Percentiles rank a stretch among this genome's conserved stretches.
These are phyloP conservation scores for Amaranthus cruentus DNA, from an alignment of 148 eudicot species.

Conservation along the genomic window DNA sequence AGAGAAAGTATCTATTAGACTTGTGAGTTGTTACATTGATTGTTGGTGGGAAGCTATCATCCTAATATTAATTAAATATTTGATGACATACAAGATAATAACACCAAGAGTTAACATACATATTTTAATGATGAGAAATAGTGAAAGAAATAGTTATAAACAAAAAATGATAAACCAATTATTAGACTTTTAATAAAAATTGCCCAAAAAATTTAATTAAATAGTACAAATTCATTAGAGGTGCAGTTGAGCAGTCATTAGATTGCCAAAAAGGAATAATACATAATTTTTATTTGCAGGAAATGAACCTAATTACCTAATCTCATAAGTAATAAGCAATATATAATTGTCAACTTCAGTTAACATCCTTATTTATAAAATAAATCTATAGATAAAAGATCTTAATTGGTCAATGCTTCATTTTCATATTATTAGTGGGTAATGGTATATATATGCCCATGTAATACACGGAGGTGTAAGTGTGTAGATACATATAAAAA, in stretches of 20 bases:
- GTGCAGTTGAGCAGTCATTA: neutral
- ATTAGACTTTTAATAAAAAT: neutral
- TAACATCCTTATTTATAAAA: neutral
- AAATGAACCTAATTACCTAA: slow-evolving; percentile 1
- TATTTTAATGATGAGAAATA: neutral
- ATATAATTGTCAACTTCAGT: neutral
- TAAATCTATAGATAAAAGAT: neutral
- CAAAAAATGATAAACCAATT: neutral
- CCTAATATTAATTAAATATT: slow-evolving; percentile 11
- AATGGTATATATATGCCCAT: too few relatives aligned
- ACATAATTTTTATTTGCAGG: neutral
- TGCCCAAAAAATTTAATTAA: neutral
- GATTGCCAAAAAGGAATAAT: slow-evolving; percentile 1
- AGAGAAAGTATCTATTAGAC: too few relatives aligned
- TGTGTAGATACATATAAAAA: too few relatives aligned
- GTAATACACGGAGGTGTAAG: too few relatives aligned
- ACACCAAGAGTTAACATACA: neutral
- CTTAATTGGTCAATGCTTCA: neutral
- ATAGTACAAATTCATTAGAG: neutral
- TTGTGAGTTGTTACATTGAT: neutral
- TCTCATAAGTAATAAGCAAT: neutral
- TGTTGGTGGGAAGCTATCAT: slow-evolving; percentile 15
- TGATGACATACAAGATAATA: neutral
- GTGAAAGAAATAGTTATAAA: neutral
- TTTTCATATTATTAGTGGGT: too few relatives aligned